Evolutionary conservation across 805 yeast species (phyloP), one percentile per base, ranked within the genome.

Genomic region (Myxozyma neglecta): DNA sequence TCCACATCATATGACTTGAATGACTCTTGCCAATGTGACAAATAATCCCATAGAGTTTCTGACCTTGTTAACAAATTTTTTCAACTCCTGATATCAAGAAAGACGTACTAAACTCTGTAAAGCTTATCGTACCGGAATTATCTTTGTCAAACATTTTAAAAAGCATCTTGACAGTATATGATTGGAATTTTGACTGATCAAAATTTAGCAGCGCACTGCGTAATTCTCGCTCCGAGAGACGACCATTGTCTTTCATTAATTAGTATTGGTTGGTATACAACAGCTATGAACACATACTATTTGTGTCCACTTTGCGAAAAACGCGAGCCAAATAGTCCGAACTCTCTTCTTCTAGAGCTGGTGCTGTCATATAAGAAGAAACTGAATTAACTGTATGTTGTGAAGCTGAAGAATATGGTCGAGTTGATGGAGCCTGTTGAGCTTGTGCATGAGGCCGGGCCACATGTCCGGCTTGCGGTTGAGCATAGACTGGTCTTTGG

Each of bases 1-100:
- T 85, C 82, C n/a, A 77, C 68, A 67, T 87, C 91, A 53, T 85
- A 86, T 67, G 81, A 81, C 54, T 83, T 79, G 68, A 87, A 87
- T 7, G 84, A 76, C 70, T 81, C 84, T 60, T 85, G 81, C 83
- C 89, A 87, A 52, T 87, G 87, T 20, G 83, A 76, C 48, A 87
- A 75, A 67, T 86, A 85, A 69, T 85, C 84, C 89, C 90, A 85
- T 58, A 87, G 75, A 61, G 85, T 84, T 40, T 45, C 60, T 60
- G 35, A n/a, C 39, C 11, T 13, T 36, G 9, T n/a, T 18, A 14
- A 8, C 29, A 10, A 16, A 47, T 9, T 14, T 24, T 24, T 24
- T 24, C n/a, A 24, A 24, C 5, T 2, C 49, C 32, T 6, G 16
- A 42, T 13, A 29, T n/a, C 8, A 8, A 18, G 7, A 40, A 39